phyloP scores from a whole-genome alignment of 2,329 filamentous ascomycete species.

The Fusarium secorum region DNA sequence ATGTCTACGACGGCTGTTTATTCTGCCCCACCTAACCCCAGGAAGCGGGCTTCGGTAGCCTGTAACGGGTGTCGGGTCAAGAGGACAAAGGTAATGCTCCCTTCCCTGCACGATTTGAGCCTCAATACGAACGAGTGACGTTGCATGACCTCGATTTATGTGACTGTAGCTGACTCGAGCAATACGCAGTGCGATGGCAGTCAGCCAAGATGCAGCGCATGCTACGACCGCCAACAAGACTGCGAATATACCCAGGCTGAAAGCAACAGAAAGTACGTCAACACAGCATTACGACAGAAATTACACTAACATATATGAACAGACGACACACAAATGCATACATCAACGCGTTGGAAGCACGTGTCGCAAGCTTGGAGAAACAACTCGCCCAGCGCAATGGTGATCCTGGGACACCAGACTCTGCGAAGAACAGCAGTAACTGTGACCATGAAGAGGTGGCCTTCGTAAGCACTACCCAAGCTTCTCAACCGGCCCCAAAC shows the following conservation, averaged over 20 bases:
- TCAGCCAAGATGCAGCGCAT: conserved; percentile 4
- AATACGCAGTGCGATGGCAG: not conserved
- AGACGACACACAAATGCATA: conserved; percentile 11
- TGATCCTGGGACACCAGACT: not conserved
- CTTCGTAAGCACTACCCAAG: not conserved
- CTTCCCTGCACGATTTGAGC: not conserved
- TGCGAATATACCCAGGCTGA: conserved; percentile 9
- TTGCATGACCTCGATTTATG: no score
- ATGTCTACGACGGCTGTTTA: not conserved
- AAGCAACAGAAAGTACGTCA: conserved; percentile 4
- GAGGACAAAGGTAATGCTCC: conserved; percentile 1
- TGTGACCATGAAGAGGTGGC: not conserved
- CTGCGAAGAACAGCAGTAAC: not conserved
- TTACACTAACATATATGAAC: accelerated
- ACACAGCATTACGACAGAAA: accelerated
- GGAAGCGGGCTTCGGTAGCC: conserved; percentile 10
- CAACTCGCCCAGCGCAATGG: not conserved
- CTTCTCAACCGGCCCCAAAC: not conserved
- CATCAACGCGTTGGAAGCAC: conserved; percentile 2
- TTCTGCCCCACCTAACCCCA: not conserved
- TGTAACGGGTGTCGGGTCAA: conserved; percentile 4
- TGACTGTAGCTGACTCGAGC: not conserved
- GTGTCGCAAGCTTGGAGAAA: not conserved
- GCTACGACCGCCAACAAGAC: not conserved
- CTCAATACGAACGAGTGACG: not conserved